phyloP scores from a whole-genome alignment of 371 early-diverging fungal species.

The Lichtheimia hyalospora region DNA sequence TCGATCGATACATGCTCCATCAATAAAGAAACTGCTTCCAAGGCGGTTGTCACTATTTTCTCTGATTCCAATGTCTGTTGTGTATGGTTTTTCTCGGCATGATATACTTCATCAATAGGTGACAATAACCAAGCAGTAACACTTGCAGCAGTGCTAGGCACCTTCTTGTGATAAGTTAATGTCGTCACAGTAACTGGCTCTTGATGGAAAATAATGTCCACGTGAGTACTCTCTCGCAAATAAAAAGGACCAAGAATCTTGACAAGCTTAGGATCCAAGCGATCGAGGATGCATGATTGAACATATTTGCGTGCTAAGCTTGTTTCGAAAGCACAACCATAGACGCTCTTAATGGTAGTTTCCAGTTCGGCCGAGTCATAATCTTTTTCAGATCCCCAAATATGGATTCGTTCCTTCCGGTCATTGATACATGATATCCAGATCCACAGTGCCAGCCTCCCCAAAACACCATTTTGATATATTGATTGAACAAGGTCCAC shows the following conservation, averaged over 20 bases:
- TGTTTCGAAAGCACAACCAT: constrained; percentile 31
- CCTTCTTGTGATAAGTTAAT: too few species aligned
- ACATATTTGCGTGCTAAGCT: constrained; percentile 34
- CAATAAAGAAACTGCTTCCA: constrained; percentile 22
- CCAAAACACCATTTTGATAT: constrained; percentile 17
- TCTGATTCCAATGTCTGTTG: constrained; percentile 9
- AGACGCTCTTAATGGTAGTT: constrained; percentile 15
- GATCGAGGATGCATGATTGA: constrained; percentile 28
- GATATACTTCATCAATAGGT: constrained; percentile 57
- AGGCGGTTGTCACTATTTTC: constrained; percentile 26
- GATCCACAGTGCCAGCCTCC: constrained; percentile 30
- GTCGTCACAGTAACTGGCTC: too few species aligned
- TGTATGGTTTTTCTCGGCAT: constrained; percentile 36
- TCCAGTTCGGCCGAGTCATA: constrained; percentile 22
- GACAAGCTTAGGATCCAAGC: constrained; percentile 11
- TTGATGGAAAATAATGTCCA: too few species aligned
- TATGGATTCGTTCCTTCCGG: constrained; percentile 8
- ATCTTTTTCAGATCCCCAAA: constrained; percentile 11
- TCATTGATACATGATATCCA: constrained; percentile 20
- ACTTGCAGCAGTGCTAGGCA: constrained; percentile 1
- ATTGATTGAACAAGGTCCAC: constrained; percentile 14
- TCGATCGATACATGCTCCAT: constrained; percentile 25
- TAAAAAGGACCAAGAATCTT: constrained; percentile 27
- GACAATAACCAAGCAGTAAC: constrained; percentile 46
- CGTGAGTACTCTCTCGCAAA: background rate